Evolutionary conservation across 345 rosid species (phyloP).

Genomic region (Gossypium rotundifolium): DNA sequence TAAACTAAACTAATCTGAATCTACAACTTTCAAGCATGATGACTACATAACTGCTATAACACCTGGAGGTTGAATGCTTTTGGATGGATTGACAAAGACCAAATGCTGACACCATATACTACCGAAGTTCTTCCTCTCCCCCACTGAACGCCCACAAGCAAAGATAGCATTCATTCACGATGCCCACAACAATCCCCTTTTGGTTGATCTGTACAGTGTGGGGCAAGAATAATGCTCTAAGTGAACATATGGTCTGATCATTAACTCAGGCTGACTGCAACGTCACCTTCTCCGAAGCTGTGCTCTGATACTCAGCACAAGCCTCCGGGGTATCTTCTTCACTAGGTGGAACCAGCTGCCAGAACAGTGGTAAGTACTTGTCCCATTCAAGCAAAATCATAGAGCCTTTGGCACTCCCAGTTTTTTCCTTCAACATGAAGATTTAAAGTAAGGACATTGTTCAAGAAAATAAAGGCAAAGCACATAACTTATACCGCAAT

Average conservation of each 20-base stretch:
- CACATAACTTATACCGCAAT: background rate
- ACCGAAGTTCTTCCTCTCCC: background rate
- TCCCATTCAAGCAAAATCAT: conserved; percentile 82
- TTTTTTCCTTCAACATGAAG: conserved; percentile 62
- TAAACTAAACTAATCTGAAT: conserved; percentile 11
- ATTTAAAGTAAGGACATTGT: background rate
- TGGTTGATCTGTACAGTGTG: conserved; percentile 23
- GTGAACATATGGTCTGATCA: background rate
- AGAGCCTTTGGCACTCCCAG: conserved; percentile 80
- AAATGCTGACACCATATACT: background rate
- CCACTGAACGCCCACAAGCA: background rate
- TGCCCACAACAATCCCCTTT: background rate
- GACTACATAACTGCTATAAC: conserved; percentile 24
- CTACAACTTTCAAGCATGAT: conserved; percentile 26
- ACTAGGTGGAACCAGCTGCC: conserved; percentile 99
- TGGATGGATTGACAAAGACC: background rate
- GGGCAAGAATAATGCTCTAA: background rate
- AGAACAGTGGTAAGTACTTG: conserved; percentile 62
- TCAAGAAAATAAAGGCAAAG: background rate
- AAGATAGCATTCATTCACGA: background rate
- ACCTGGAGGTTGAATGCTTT: conserved; percentile 6
- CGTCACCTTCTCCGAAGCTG: conserved; percentile 60
- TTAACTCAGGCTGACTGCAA: conserved; percentile 61
- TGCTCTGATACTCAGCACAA: conserved; percentile 59
- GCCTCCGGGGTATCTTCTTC: conserved; percentile 99